phyloP scores from a whole-genome alignment of 2,329 filamentous ascomycete genomes.

The Talaromyces islandicus region DNA sequence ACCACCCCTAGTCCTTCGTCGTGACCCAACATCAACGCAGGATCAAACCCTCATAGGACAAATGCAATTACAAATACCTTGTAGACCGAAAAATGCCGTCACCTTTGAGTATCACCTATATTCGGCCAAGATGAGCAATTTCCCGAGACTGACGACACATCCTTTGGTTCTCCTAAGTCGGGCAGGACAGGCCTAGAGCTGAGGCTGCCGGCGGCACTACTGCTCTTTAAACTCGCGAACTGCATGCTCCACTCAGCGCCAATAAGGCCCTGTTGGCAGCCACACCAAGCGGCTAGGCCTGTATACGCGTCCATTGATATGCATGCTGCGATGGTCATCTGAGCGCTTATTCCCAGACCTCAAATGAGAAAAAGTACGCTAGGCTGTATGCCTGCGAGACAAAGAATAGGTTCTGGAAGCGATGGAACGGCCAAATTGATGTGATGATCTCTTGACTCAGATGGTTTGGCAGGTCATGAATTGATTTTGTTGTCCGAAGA shows the following conservation, averaged over 20 bases:
- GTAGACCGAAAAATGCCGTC: background rate
- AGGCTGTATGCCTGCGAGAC: background rate
- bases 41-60: background rate
- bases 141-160: background rate
- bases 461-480: background rate
- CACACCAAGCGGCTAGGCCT: background rate
- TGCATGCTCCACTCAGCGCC: background rate
- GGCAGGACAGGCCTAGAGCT: background rate
- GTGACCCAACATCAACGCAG: background rate
- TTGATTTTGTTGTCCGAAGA: background rate
- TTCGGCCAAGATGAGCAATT: background rate
- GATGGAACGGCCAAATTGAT: background rate
- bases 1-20: background rate
- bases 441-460: background rate
- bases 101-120: background rate
- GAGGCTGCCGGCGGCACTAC: background rate
- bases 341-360: constrained; percentile 6
- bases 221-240: background rate
- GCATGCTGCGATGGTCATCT: constrained; percentile 10
- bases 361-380: background rate
- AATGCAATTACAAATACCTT: background rate
- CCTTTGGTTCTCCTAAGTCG: background rate
- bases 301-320: constrained; percentile 5
- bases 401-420: background rate
- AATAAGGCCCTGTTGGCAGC: background rate